These are phyloP conservation scores for Cutaneotrichosporon sp. DNA, from an alignment of 1,284 basidiomycete genomes.

Conservation along the genomic window DNA sequence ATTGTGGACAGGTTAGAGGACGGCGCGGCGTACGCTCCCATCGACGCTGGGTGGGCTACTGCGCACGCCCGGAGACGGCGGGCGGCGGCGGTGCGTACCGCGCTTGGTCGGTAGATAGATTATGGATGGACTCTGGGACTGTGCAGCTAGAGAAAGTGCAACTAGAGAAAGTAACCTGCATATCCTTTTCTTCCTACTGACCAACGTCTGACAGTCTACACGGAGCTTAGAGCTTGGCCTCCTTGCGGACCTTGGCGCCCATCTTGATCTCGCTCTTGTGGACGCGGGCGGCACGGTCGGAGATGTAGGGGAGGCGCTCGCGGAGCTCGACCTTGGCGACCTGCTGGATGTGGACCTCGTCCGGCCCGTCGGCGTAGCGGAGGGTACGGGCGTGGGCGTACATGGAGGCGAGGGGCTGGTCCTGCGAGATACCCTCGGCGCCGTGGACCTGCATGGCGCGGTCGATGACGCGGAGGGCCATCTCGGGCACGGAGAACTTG, in stretches of 20 bases:
- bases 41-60: slow-evolving; percentile 9
- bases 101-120: neutral
- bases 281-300: slow-evolving; percentile 17
- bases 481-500: slow-evolving; percentile 91
- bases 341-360: slow-evolving; percentile 94
- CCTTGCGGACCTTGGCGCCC: slow-evolving; percentile 12
- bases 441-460: slow-evolving; percentile 93
- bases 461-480: slow-evolving; percentile 86
- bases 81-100: neutral
- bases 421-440: slow-evolving; percentile 91
- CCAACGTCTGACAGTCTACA: neutral
- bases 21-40: neutral
- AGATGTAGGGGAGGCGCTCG: slow-evolving; percentile 25
- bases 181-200: neutral
- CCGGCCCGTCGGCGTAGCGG: slow-evolving; percentile 87
- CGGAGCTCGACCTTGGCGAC: slow-evolving; percentile 83
- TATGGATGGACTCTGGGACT: neutral
- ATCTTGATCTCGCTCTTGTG: slow-evolving; percentile 12
- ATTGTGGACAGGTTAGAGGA: neutral
- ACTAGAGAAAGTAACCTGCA: neutral
- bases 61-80: neutral
- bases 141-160: no score
- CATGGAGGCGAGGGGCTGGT: slow-evolving; percentile 74
- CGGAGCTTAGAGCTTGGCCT: slow-evolving; percentile 4
- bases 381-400: slow-evolving; percentile 84